Evolutionary conservation across 2,329 filamentous ascomycete species (phyloP), one percentile per base, ranked within the genome.

Genomic region (Harringtonia lauricola): DNA sequence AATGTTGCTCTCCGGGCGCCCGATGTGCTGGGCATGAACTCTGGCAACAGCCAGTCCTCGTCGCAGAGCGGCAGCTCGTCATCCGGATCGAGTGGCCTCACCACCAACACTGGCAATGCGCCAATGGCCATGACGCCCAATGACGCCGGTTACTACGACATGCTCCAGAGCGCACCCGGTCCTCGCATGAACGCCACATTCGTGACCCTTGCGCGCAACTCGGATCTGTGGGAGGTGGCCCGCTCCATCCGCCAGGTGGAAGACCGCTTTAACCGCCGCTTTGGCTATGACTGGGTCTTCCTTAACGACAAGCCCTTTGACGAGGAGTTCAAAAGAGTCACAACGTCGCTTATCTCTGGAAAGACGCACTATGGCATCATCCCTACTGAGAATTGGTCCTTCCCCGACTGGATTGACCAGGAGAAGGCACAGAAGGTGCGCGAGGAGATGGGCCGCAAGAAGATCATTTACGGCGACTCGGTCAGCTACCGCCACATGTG

Each of bases 401-500:
- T 92, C 71, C 92, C 92, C 5, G 78, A 86, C 4, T 92, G 82
- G 74, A 98, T 98, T 57, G 92, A 98, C 60, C 84, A 95, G 65
- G 86, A 95, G 41, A 94, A 85, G 68, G 94, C 92, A 35, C 77
- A 78, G 58, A 84, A 86, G 64, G 88, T 92, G 48, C 85, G 92
- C 49, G 83, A 95, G 67, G 86, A 95, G 55, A 98, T 98, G 92
- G 80, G 78, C 45, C 76, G 86, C 62, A 80, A 82, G 60, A 94
- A 95, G 70, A 94, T 98, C 63, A 98, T 98, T 65, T 98, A 98
- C 61, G 92, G 92, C 48, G 92, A 96, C 64, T 95, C 88, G 12
- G 68, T 94, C 66, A 94, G 86, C 68, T 98, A 98, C 71, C 81
- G 92, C 51, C 94, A 98, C 72, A 98, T 98, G 92, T 98, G 92